Evolutionary conservation across 1,284 basidiomycete species (phyloP), one percentile per base, ranked within the genome.

Genomic region (Naganishia liquefaciens): DNA sequence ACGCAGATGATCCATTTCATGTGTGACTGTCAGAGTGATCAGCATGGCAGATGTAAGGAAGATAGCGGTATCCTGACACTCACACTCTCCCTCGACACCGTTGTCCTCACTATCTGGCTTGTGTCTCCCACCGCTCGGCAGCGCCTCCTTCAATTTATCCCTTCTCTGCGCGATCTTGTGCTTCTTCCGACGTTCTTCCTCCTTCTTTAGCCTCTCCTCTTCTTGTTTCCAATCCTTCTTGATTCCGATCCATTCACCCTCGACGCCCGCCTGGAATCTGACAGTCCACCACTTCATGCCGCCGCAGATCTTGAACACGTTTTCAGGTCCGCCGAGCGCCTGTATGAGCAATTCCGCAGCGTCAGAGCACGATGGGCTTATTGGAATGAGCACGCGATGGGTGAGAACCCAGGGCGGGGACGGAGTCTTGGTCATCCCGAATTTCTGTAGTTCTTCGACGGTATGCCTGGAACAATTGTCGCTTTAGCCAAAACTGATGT

Each of bases 211-310:
- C 49, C 23, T 68, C 68, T 52, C 63, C 28, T 75, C 71, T 62
- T 74, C 71, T 21, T 73, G 71, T 62, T 75, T 76, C 75, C 79
- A 83, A 58, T 83, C 81, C 51, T 78, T 77, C 74, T 81, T 81
- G 76, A 81, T 80, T 33, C 87, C 87, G 57, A 97, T 88, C 94
- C 94, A 97, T 77, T 98, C 91, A 2, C 84, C 91, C 71, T 92
- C 87, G 70, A 92, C 89, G 83, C 91, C 74, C 81, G 80, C 65
- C 86, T 76, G 73, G n/a, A 88, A 87, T 40, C 91, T 86, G 21
- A 93, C 89, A 76, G 94, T 93, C 95, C 94, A 98, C 93, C 95
- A 98, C 73, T 93, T 93, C 7, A 87, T 86, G 1, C 94, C 95
- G 19, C 94, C 94, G 1, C 93, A 87, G 28, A 93, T 76, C 62